Conservation (phyloP, 192 early-diverging fungal genomes). For the Coemansia sp. region DNA sequence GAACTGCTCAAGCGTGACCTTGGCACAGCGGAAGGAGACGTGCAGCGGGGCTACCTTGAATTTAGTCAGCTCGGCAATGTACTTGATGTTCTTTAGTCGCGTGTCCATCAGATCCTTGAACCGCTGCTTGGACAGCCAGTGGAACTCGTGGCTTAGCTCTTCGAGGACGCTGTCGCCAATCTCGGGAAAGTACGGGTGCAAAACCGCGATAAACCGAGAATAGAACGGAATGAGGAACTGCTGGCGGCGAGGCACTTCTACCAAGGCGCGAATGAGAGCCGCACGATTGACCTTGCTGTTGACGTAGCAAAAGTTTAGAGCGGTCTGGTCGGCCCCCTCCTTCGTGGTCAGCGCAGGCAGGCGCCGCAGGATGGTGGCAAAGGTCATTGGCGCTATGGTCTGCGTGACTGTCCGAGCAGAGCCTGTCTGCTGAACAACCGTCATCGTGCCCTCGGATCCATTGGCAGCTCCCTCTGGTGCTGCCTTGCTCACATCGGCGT, state of each 20-base stretch:
- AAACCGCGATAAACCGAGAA: constrained; percentile 80
- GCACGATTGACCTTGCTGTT: constrained; percentile 79
- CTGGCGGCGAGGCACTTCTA: constrained; percentile 76
- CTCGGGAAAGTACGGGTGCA: constrained; percentile 86
- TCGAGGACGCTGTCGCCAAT: constrained; percentile 70
- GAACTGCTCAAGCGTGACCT: constrained; percentile 85
- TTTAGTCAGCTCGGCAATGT: constrained; percentile 90
- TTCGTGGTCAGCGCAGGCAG: constrained; percentile 77
- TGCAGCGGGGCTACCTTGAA: constrained; percentile 82
- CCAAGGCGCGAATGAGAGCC: constrained; percentile 70
- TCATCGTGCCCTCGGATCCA: constrained; percentile 16
- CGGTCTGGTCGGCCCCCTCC: constrained; percentile 83
- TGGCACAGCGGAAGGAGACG: constrained; percentile 80
- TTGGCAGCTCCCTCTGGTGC: constrained; percentile 2
- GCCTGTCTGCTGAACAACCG: constrained; percentile 26
- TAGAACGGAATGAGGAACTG: constrained; percentile 89
- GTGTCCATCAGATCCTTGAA: constrained; percentile 47
- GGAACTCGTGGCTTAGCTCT: constrained; percentile 50
- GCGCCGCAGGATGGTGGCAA: constrained; percentile 69
- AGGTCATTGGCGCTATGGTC: constrained; percentile 36
- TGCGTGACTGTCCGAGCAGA: constrained; percentile 7
- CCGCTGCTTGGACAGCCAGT: constrained; percentile 70
- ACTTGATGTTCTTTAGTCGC: constrained; percentile 68
- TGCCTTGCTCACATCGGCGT: constrained; percentile 8
- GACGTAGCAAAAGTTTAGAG: constrained; percentile 90